phyloP scores from a whole-genome alignment of 352 stramenopile species.

The Thalassiosira exigua region DNA sequence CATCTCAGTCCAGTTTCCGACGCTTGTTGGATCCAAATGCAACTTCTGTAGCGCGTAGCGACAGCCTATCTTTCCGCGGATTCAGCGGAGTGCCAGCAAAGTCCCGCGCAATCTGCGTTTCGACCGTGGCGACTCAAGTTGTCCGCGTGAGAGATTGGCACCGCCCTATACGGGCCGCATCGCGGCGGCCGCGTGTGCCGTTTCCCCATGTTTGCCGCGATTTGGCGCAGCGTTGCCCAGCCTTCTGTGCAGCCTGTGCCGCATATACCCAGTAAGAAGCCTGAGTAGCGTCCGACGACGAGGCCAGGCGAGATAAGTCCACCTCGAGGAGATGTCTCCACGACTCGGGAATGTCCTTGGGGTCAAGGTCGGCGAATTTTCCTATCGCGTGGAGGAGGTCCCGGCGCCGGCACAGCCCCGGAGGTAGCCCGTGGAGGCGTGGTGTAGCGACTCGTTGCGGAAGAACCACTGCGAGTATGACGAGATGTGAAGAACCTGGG shows the following conservation, averaged over 20 bases:
- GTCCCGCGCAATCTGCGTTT: not conserved
- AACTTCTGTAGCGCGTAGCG: not conserved
- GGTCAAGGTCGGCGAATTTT: not conserved
- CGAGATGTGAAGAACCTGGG: conserved; percentile 9
- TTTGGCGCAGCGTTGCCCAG: not conserved
- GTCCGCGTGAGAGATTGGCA: not conserved
- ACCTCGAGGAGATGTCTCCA: conserved; percentile 17
- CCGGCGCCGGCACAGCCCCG: no score
- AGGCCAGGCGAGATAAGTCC: not conserved
- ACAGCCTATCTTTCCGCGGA: not conserved
- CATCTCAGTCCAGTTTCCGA: not conserved
- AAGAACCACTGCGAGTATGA: no score
- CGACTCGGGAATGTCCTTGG: not conserved
- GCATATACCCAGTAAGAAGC: not conserved
- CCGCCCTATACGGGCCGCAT: no score
- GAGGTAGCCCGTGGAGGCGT: no score
- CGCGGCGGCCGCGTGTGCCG: not conserved
- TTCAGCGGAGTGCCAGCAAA: not conserved
- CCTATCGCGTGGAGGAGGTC: no score
- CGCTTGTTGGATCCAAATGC: not conserved
- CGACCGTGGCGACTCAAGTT: not conserved
- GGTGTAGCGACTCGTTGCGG: no score
- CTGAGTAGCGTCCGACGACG: not conserved
- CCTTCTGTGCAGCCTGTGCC: not conserved
- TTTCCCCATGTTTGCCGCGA: not conserved